Base-by-base conservation (phyloP, 2,329 filamentous ascomycete genomes). In the Epichloe hybrida region DNA sequence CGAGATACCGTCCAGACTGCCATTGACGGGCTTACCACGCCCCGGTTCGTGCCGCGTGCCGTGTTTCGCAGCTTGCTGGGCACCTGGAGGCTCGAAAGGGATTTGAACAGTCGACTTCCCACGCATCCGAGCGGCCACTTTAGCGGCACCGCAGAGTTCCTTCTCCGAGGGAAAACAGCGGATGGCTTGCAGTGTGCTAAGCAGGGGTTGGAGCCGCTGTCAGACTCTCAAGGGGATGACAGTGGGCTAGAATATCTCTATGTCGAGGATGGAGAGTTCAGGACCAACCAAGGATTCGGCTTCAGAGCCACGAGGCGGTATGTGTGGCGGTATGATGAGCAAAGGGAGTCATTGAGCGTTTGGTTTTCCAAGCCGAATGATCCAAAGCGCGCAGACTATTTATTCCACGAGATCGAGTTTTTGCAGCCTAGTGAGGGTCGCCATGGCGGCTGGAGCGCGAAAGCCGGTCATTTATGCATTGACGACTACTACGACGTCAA, bases 341-440 rank as follows among this genome's bases (percentile, higher is more conserved):
- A 52, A 9, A 68, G 60, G 1, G 84, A 88, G 58, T 65, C 63
- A 31, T 68, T 90, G 21, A 84, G 79, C 53, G 80, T 85, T 1
- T 90, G 85, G 85, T 89, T 89, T 57, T 80, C 80, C 39, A 80
- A 81, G 55, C 72, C 76, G 1, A 77, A 84, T 15, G 81, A 86
- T 55, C 65, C 72, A 15, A 70, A 71, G 50, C 73, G 73, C 13
- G 81, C 82, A 0, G 85, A 88, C 60, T 85, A 88, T 55, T 68
- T 89, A 20, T 91, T 90, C 64, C 85, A 89, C 58, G 76, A 82
- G 55, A 68, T 89, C n/a, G 75, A 83, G 52, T 86, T 89, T 56
- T 52, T 69, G 21, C 56, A 69, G 8, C 68, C 70, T 0, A 58
- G 58, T 1, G 54, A 58, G 3, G 53, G 61, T 15, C 55, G 63